Evolutionary conservation across 176 grass and related monocot species (phyloP).

Genomic region (Raddia distichophylla): DNA sequence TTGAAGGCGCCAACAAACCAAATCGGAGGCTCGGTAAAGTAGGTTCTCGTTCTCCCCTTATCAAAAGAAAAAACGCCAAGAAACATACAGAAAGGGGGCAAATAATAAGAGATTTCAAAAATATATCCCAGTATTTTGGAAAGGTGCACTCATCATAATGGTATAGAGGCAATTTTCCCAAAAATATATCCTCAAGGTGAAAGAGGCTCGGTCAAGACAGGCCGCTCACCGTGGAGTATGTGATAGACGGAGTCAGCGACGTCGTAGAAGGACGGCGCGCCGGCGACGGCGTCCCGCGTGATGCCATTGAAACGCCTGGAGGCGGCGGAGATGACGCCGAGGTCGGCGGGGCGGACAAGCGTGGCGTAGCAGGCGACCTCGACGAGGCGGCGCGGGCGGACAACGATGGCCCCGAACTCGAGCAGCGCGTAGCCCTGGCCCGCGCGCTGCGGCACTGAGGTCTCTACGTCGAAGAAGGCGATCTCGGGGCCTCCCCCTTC

Average conservation of each 20-base stretch:
- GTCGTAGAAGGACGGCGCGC: conserved; percentile 64
- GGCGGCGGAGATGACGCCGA: conserved; percentile 53
- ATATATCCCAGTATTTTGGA: too few relatives aligned
- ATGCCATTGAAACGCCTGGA: conserved; percentile 94
- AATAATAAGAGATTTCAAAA: too few relatives aligned
- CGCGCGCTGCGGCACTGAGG: conserved; percentile 63
- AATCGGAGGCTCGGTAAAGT: too few relatives aligned
- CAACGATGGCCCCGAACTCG: conserved; percentile 92
- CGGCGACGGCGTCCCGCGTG: conserved; percentile 61
- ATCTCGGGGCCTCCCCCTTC: conserved; percentile 54
- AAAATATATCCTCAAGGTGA: not conserved
- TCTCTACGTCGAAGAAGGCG: conserved; percentile 98
- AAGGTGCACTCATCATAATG: too few relatives aligned
- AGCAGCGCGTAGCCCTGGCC: conserved; percentile 69
- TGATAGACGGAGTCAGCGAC: conserved; percentile 70
- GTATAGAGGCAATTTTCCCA: too few relatives aligned
- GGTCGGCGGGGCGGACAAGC: conserved; percentile 78
- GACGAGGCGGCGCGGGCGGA: conserved; percentile 76
- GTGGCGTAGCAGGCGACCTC: conserved; percentile 83
- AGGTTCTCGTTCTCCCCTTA: too few relatives aligned
- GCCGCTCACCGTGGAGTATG: conserved; percentile 67
- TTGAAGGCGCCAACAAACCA: not conserved
- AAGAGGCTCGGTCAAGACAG: not conserved
- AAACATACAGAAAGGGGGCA: not conserved
- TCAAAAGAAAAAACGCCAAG: too few relatives aligned